These are phyloP conservation scores for Leucosporidium scottii DNA, from an alignment of 768 basidiomycete species.

Conservation along the genomic window DNA sequence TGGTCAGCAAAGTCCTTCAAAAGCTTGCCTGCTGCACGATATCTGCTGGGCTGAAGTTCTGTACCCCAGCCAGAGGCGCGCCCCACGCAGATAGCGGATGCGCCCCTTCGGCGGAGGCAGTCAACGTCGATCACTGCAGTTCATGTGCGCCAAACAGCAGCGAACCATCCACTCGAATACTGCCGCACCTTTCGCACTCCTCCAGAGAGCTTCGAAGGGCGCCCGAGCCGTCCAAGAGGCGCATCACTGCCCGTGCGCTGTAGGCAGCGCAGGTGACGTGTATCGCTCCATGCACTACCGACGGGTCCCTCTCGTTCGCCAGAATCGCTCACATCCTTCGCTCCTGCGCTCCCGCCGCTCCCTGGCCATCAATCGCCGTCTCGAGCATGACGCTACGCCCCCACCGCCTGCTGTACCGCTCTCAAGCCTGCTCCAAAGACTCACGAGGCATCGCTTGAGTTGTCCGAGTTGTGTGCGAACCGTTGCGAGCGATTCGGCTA, in stretches of 20 bases:
- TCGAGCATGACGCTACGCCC: too few relatives aligned
- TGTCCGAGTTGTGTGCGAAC: conserved; percentile 32
- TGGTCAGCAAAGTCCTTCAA: not conserved
- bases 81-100: not conserved
- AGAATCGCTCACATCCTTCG: not conserved
- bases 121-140: not conserved
- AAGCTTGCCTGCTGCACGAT: not conserved
- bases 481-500: conserved; percentile 25
- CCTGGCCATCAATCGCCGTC: not conserved
- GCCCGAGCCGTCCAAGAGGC: too few relatives aligned
- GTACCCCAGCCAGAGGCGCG: not conserved
- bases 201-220: too few relatives aligned
- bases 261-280: too few relatives aligned
- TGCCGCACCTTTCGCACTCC: too few relatives aligned
- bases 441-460: conserved; percentile 33
- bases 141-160: not conserved
- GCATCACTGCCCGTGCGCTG: too few relatives aligned
- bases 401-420: too few relatives aligned
- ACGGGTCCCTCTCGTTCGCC: not conserved
- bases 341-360: not conserved
- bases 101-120: not conserved
- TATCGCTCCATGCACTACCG: not conserved
- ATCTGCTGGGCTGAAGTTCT: not conserved
- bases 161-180: not conserved
- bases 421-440: not conserved